Evolutionary conservation across 2,329 filamentous ascomycete species (phyloP).

Genomic region (Colletotrichum shisoi): DNA sequence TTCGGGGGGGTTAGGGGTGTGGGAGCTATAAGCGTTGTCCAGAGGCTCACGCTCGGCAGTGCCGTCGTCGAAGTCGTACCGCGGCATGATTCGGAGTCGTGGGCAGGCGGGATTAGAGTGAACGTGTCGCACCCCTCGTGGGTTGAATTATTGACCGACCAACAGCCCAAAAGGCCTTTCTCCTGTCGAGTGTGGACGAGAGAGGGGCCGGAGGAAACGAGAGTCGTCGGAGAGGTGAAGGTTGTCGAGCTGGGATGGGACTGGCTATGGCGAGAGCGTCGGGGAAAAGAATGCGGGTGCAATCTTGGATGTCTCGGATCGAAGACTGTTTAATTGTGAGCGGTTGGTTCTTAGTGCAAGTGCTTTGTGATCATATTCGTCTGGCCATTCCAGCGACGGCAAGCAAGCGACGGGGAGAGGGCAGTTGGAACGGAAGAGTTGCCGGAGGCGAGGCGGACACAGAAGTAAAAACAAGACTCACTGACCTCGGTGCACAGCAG

Average conservation of each 20-base stretch:
- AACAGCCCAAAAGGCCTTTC: slow-evolving; percentile 18
- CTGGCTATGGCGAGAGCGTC: slow-evolving; percentile 18
- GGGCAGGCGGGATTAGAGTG: not conserved
- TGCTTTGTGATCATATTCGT: slow-evolving; percentile 5
- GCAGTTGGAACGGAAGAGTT: slow-evolving; percentile 5
- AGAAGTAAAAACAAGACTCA: slow-evolving; percentile 15
- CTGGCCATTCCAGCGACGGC: slow-evolving; percentile 25
- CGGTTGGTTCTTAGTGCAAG: slow-evolving; percentile 14
- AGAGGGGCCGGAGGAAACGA: not conserved
- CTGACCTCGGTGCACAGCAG: slow-evolving; percentile 30
- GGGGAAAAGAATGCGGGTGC: slow-evolving; percentile 18
- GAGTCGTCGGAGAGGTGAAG: slow-evolving; percentile 13
- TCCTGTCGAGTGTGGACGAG: slow-evolving; percentile 6
- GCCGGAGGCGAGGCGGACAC: slow-evolving; percentile 1
- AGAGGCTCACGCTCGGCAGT: slow-evolving; percentile 39
- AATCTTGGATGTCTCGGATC: slow-evolving; percentile 34
- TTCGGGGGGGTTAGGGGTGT: slow-evolving; percentile 31
- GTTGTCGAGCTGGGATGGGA: not conserved
- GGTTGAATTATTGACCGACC: slow-evolving; percentile 17
- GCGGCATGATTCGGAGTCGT: slow-evolving; percentile 41
- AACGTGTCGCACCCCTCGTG: slow-evolving; percentile 31
- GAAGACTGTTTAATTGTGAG: slow-evolving; percentile 33
- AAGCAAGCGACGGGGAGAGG: slow-evolving; percentile 16
- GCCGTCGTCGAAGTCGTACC: slow-evolving; percentile 39
- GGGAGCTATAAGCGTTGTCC: slow-evolving; percentile 37